These are phyloP conservation scores for Rhizopogon salebrosus DNA, from an alignment of 768 basidiomycete species.

Conservation along the genomic window DNA sequence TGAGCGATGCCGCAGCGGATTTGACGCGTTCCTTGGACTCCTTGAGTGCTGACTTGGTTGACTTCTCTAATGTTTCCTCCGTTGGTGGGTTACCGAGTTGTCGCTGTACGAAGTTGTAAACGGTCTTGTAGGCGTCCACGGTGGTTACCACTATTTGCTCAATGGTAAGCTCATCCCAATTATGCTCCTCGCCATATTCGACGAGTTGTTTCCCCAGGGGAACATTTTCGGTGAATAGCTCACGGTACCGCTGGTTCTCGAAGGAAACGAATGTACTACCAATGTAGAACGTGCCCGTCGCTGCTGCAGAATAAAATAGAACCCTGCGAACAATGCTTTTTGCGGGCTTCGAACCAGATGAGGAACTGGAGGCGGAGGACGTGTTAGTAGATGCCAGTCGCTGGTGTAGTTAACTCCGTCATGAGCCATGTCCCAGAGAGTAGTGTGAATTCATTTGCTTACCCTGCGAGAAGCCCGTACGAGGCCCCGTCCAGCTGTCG, in stretches of 20 bases:
- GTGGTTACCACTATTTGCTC: conserved; percentile 51
- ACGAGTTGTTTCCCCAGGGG: conserved; percentile 75
- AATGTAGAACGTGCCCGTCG: conserved; percentile 75
- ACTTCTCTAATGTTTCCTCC: conserved; percentile 30
- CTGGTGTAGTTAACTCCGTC: conserved; percentile 29
- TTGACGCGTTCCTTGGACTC: conserved; percentile 43
- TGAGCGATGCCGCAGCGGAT: conserved; percentile 36
- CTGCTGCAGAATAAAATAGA: conserved; percentile 61
- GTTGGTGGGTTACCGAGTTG: conserved; percentile 37
- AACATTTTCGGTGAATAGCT: conserved; percentile 77
- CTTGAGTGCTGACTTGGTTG: conserved; percentile 30
- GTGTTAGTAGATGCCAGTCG: conserved; percentile 58
- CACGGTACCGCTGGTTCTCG: conserved; percentile 74
- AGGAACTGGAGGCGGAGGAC: conserved; percentile 17
- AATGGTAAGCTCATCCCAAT: conserved; percentile 74
- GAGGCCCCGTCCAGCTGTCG: conserved; percentile 39
- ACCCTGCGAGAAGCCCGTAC: conserved; percentile 59
- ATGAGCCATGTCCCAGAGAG: conserved; percentile 2
- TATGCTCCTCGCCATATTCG: conserved; percentile 73
- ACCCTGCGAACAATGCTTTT: conserved; percentile 51
- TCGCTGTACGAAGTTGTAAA: conserved; percentile 48
- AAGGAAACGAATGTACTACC: conserved; percentile 77
- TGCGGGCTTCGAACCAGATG: conserved; percentile 43
- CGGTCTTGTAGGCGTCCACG: conserved; percentile 41
- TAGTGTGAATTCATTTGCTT: conserved; percentile 20